Percentiles rank a stretch among this genome's conserved stretches.
Evolutionary conservation across 1,284 basidiomycete genomes (phyloP).

Genomic region (Cryptococcus sp.): DNA sequence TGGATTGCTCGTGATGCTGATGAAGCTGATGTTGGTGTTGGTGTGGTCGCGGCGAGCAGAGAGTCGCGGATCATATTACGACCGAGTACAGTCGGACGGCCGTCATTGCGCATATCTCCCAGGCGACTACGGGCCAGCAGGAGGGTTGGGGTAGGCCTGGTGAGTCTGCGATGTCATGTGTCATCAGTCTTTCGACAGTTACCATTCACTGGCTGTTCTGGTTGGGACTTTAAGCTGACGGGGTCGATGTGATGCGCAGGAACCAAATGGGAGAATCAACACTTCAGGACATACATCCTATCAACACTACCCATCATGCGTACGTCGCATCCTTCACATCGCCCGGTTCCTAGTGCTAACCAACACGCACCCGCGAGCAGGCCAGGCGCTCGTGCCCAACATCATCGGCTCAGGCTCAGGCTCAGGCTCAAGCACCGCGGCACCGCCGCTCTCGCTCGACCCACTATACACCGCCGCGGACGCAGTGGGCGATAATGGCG

Average conservation of each 20-base stretch:
- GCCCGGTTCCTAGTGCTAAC: neutral
- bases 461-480: slow-evolving; percentile 61
- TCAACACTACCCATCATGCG: slow-evolving; percentile 38
- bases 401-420: neutral
- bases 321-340: slow-evolving; percentile 56
- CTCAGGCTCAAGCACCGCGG: slow-evolving; percentile 40
- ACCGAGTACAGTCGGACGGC: slow-evolving; percentile 78
- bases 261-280: slow-evolving; percentile 46
- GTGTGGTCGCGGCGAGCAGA: slow-evolving; percentile 52
- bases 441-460: slow-evolving; percentile 63
- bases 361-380: neutral
- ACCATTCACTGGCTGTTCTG: neutral
- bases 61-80: slow-evolving; percentile 70
- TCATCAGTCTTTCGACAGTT: neutral
- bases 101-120: slow-evolving; percentile 71
- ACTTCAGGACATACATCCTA: slow-evolving; percentile 45
- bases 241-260: slow-evolving; percentile 19
- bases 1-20: too few species aligned
- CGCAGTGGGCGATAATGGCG: slow-evolving; percentile 53
- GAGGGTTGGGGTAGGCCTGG: slow-evolving; percentile 80
- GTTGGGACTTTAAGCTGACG: too few species aligned
- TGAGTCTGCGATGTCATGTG: slow-evolving; percentile 40
- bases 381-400: slow-evolving; percentile 13
- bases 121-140: slow-evolving; percentile 69
- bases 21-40: too few species aligned